Evolutionary conservation across 208 protist genomes (phyloP).

Genomic region (Plasmodiophora brassicae): DNA sequence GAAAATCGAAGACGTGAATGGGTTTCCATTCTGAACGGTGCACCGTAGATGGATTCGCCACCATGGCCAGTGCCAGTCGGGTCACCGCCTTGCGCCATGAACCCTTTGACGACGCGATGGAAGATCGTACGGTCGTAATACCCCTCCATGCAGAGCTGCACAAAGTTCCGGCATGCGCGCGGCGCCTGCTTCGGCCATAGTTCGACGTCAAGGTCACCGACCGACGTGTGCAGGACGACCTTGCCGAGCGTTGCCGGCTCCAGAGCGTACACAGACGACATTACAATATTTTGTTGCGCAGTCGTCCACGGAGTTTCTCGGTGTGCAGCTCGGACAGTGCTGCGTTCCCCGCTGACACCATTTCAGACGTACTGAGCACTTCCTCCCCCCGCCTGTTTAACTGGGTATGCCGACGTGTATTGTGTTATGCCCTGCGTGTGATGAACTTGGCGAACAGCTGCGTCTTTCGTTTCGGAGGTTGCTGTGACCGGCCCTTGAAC

Average conservation of each 20-base stretch:
- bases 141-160: constrained; percentile 52
- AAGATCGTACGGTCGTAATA: constrained; percentile 57
- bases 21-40: constrained; percentile 58
- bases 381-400: no score
- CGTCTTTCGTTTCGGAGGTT: background rate
- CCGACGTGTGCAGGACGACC: constrained; percentile 46
- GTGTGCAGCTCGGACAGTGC: no score
- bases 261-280: constrained; percentile 32
- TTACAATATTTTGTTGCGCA: background rate
- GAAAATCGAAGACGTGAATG: constrained; percentile 49
- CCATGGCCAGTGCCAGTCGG: constrained; percentile 70
- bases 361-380: no score
- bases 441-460: background rate
- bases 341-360: no score
- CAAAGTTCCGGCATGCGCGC: constrained; percentile 50
- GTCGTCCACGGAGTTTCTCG: no score
- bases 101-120: constrained; percentile 60
- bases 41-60: constrained; percentile 64
- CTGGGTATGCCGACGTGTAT: no score
- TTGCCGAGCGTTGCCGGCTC: constrained; percentile 49
- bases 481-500: background rate
- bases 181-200: constrained; percentile 51
- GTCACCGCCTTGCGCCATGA: constrained; percentile 67
- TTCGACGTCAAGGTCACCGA: constrained; percentile 51
- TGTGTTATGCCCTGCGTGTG: background rate